A percentile compares a stretch with the other conserved stretches of the same genome.
Conservation (phyloP, 768 basidiomycete species). For the Coprinopsis marcescibilis region DNA sequence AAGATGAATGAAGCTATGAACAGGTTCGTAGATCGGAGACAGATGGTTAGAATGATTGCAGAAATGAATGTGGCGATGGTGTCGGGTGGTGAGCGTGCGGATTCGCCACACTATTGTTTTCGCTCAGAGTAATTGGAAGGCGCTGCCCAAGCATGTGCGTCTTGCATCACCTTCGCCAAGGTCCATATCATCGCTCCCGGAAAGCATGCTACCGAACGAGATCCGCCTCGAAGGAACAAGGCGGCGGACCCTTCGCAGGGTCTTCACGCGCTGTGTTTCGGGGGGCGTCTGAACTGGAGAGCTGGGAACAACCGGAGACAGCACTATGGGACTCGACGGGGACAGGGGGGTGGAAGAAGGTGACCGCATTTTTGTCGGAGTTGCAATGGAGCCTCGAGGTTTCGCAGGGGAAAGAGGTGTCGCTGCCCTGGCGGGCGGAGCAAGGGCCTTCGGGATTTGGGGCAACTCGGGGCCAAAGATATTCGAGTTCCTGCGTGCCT, state of each 20-base stretch:
- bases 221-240: slow-evolving; percentile 50
- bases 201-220: slow-evolving; percentile 53
- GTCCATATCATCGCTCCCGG: slow-evolving; percentile 33
- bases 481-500: slow-evolving; percentile 53
- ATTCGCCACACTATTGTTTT: not conserved
- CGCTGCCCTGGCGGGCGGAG: not conserved
- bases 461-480: slow-evolving; percentile 66
- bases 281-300: slow-evolving; percentile 14
- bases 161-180: slow-evolving; percentile 27
- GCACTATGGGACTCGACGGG: slow-evolving; percentile 9
- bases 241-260: slow-evolving; percentile 46
- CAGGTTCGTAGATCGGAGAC: not conserved
- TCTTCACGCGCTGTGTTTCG: slow-evolving; percentile 29
- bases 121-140: slow-evolving; percentile 40
- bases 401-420: slow-evolving; percentile 10
- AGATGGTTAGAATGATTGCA: not conserved
- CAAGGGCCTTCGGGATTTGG: slow-evolving; percentile 22
- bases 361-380: slow-evolving; percentile 1
- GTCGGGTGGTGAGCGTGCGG: slow-evolving; percentile 3
- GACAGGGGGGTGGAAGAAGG: slow-evolving; percentile 13
- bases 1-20: not conserved
- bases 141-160: slow-evolving; percentile 48
- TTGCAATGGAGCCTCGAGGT: slow-evolving; percentile 3
- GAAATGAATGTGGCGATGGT: not conserved
- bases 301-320: slow-evolving; percentile 11